Evolutionary conservation across 164 flowering plant species (phyloP), one percentile per base, ranked within the genome.

Genomic region (Houttuynia cordata): DNA sequence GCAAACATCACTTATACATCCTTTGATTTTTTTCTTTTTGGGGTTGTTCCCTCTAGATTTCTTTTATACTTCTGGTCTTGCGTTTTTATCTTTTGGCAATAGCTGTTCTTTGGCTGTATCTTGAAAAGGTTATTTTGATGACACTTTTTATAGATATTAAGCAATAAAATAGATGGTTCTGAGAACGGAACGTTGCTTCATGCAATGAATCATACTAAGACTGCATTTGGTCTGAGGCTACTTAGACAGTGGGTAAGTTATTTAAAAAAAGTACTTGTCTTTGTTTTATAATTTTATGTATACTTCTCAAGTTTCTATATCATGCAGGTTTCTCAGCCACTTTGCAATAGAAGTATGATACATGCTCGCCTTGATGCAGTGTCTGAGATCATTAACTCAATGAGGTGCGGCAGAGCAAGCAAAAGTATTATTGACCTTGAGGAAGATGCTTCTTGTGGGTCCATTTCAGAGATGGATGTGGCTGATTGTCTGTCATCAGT

Each of bases 311-410:
- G 40, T 66, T n/a, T 37, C 61, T 21, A 60, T 76, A 64, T n/a
- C 65, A 52, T 71, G 54, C 81, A 93, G 98, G 91, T 93, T 54
- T 73, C 80, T 73, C 98, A 87, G 68, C 98, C 98, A 74, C 79
- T 90, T 67, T 67, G 92, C 73, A 92, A 87, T 74, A 78, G 82
- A 71, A 82, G 68, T 70, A 76, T 82, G 85, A 93, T 90, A 64
- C 58, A 57, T 73, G 85, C 87, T 67, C 98, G 96, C 39, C 88
- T 84, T 64, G 94, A 93, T 84, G 96, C 98, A 68, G 91, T 93
- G 68, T 81, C 91, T 68, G 98, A 89, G 81, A 83, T 93, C 74
- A 81, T 82, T 57, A 82, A 83, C 51, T 81, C 79, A 51, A 83
- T 92, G 91, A 77, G 81, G 47, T 67, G 81, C 30, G 50, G 55